Evolutionary conservation across 1,284 basidiomycete genomes (phyloP), one percentile per base, ranked within the genome.

Genomic region (Wolfiporia cocos): DNA sequence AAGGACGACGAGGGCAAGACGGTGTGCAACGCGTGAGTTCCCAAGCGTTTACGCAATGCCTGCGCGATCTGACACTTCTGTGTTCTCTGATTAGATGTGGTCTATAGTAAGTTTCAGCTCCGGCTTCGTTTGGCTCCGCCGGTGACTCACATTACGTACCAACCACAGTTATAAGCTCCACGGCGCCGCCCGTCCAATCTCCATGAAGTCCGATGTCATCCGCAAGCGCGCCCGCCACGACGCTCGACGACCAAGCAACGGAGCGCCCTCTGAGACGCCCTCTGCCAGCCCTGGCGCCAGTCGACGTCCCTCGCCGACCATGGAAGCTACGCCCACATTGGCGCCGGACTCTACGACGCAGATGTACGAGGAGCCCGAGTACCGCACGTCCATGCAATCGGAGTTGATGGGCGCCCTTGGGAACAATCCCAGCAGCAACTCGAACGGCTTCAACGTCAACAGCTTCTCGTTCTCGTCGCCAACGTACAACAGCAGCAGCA

Each of bases 1-100:
- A 91, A 91, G 63, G 89, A 92, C 57, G 88, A 91, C 54, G 89
- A 92, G 59, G 90, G 90, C 43, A 90, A 90, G 70, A 91, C 89
- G 1, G 86, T 92, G 37, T 92, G 90, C 70, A 92, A 92, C 56
- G 90, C 88, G 73, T 92, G 66, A 63, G 81, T 76, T 4, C n/a
- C 23, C 20, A 33, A 44, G 23, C 28, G 32, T 42, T 11, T 31
- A 42, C 36, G 29, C 38, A 23, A 38, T 20, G 11, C 20, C 34
- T 7, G 40, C 46, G 36, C 39, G 20, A 10, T 10, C 34, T 21
- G 12, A 35, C 12, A 19, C 17, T 9, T 15, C 15, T 35, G 11
- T 22, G 9, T 21, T 35, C 20, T 35, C 15, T 33, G 17, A 6
- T 33, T 21, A 71, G 66, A 45, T 71, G 74, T 47, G 74, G 74